phyloP scores from a whole-genome alignment of 2,329 filamentous ascomycete genomes.

The Penicillium sp. region DNA sequence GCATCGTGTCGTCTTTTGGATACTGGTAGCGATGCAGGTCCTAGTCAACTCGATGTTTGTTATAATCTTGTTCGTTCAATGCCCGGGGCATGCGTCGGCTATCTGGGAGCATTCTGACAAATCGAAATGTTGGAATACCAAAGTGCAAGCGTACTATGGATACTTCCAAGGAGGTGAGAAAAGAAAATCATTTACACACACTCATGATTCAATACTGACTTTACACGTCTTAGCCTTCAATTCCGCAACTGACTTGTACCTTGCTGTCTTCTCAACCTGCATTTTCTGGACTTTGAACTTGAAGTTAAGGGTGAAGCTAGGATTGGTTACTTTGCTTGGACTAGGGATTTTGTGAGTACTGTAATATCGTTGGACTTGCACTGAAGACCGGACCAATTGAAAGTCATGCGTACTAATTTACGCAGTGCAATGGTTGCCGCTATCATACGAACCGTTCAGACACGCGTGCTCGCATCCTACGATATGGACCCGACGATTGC shows the following conservation, averaged over 20 bases:
- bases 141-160: constrained; percentile 27
- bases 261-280: constrained; percentile 28
- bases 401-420: not conserved
- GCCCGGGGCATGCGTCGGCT: constrained; percentile 20
- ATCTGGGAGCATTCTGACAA: constrained; percentile 22
- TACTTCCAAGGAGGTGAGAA: constrained; percentile 30
- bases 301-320: constrained; percentile 29
- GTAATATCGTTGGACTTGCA: not conserved
- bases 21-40: constrained; percentile 20
- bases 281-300: constrained; percentile 37
- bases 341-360: constrained; percentile 32
- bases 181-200: too few species aligned
- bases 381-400: not conserved
- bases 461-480: constrained; percentile 16
- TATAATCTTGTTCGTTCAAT: constrained; percentile 27
- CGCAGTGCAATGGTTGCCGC: constrained; percentile 29
- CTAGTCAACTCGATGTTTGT: constrained; percentile 23
- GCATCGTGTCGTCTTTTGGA: constrained; percentile 20
- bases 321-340: constrained; percentile 28
- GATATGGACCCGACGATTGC: constrained; percentile 20
- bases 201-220: not conserved
- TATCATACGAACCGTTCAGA: constrained; percentile 26
- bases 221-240: constrained; percentile 22
- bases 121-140: constrained; percentile 20
- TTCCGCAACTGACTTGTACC: constrained; percentile 31